Evolutionary conservation across 768 basidiomycete species (phyloP).

Genomic region (Tephrocybe rancida): DNA sequence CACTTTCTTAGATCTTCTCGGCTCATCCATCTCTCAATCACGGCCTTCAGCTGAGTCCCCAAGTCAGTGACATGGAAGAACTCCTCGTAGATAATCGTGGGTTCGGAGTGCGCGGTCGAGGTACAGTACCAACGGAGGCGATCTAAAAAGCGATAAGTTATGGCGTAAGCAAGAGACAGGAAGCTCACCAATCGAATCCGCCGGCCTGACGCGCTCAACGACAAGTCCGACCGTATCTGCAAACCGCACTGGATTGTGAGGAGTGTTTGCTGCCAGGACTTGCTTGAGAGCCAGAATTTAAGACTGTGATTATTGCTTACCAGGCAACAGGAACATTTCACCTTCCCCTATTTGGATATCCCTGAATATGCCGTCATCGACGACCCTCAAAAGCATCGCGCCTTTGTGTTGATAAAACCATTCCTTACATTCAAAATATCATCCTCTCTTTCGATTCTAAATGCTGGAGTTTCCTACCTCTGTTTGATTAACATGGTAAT

Average conservation of each 20-base stretch:
- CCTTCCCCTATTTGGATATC: conserved; percentile 93
- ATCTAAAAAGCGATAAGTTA: conserved; percentile 47
- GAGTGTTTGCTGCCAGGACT: conserved; percentile 74
- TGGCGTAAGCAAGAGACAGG: not conserved
- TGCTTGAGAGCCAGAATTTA: not conserved
- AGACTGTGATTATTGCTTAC: conserved; percentile 39
- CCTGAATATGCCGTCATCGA: conserved; percentile 77
- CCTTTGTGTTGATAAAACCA: conserved; percentile 99
- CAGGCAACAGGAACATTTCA: conserved; percentile 95
- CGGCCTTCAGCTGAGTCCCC: conserved; percentile 90
- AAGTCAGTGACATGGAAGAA: conserved; percentile 88
- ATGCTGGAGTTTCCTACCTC: conserved; percentile 56
- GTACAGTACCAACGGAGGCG: conserved; percentile 81
- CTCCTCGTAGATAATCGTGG: conserved; percentile 83
- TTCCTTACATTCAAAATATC: conserved; percentile 52
- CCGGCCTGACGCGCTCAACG: conserved; percentile 82
- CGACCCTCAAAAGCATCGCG: conserved; percentile 85
- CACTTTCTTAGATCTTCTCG: conserved; percentile 70
- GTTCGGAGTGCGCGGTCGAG: conserved; percentile 54
- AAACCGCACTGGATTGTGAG: conserved; percentile 93
- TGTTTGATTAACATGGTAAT: conserved; percentile 95
- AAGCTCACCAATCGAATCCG: conserved; percentile 66
- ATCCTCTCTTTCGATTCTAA: not conserved
- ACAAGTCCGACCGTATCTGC: conserved; percentile 92
- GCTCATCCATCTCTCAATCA: conserved; percentile 84